Conservation (phyloP, 2,329 filamentous ascomycete species). For the Aspergillus piperis region DNA sequence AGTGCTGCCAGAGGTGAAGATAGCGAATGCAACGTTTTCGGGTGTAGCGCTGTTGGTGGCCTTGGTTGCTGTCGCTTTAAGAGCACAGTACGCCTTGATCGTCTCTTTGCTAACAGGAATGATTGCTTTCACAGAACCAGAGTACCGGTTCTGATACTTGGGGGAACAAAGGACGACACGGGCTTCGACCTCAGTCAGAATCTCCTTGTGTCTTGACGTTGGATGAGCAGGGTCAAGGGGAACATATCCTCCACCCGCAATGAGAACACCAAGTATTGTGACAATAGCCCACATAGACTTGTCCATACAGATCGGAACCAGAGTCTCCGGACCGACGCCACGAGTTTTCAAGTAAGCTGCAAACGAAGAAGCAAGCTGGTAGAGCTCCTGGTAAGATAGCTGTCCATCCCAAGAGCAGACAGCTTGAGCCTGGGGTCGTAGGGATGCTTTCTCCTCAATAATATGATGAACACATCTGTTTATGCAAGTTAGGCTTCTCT, state of each 20-base stretch:
- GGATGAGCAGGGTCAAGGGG: slow-evolving; percentile 40
- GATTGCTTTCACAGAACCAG: slow-evolving; percentile 30
- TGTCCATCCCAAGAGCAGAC: slow-evolving; percentile 40
- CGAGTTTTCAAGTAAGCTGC: slow-evolving; percentile 33
- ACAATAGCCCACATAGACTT: slow-evolving; percentile 40
- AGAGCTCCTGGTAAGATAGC: slow-evolving; percentile 36
- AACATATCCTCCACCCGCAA: slow-evolving; percentile 38
- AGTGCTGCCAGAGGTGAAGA: slow-evolving; percentile 43
- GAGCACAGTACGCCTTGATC: slow-evolving; percentile 29
- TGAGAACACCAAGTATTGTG: slow-evolving; percentile 35
- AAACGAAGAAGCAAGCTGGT: slow-evolving; percentile 31
- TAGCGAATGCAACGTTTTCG: slow-evolving; percentile 35
- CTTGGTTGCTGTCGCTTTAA: slow-evolving; percentile 14
- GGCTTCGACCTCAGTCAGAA: slow-evolving; percentile 33
- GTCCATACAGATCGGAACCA: slow-evolving; percentile 38
- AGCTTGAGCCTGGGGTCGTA: slow-evolving; percentile 33
- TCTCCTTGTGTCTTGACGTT: slow-evolving; percentile 35
- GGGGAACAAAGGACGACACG: slow-evolving; percentile 37
- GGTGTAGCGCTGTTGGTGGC: slow-evolving; percentile 15
- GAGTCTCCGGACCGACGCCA: slow-evolving; percentile 34
- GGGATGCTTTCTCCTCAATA: slow-evolving; percentile 28
- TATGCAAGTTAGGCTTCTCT: slow-evolving; percentile 23
- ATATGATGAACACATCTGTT: slow-evolving; percentile 38
- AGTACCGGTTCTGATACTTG: slow-evolving; percentile 33
- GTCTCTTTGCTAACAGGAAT: slow-evolving; percentile 37